Percentiles rank a stretch among this genome's conserved stretches.
These are phyloP conservation scores for Penicillium soppii DNA, from an alignment of 495 filamentous ascomycete species.

Conservation along the genomic window DNA sequence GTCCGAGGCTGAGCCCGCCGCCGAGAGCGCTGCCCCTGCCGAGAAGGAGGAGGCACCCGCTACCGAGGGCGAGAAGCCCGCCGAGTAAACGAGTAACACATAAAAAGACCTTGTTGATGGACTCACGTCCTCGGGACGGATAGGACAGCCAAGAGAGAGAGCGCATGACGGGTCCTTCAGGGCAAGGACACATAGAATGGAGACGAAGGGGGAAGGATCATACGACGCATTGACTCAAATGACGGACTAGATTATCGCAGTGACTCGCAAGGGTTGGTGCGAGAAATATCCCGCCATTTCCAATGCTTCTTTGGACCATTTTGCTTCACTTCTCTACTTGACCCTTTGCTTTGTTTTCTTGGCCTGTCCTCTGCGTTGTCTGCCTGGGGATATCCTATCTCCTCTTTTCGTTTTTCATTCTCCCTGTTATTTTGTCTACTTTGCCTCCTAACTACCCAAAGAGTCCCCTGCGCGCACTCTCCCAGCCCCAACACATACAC, in stretches of 20 bases:
- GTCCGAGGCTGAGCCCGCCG: constrained; percentile 84
- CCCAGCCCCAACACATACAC: constrained; percentile 31
- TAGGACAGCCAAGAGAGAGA: constrained; percentile 21
- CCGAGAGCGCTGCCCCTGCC: constrained; percentile 55
- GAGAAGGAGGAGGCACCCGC: constrained; percentile 59
- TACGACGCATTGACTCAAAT: constrained; percentile 10
- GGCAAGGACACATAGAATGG: constrained; percentile 14
- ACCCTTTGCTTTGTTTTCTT: constrained; percentile 9
- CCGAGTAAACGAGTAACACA: constrained; percentile 47
- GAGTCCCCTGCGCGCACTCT: constrained; percentile 36
- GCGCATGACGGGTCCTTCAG: constrained; percentile 17
- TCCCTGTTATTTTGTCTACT: constrained; percentile 32
- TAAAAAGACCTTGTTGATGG: constrained; percentile 37
- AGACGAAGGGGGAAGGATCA: constrained; percentile 2
- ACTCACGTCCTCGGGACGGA: constrained; percentile 37
- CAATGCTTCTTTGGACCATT: constrained; percentile 2
- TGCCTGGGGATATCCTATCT: constrained; percentile 9
- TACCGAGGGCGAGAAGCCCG: constrained; percentile 59
- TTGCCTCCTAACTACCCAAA: constrained; percentile 34
- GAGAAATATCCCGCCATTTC: constrained; percentile 1
- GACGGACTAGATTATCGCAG: constrained; percentile 8
- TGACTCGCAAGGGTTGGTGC: constrained; percentile 11
- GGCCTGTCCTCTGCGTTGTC: constrained; percentile 11
- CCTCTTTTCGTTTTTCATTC: constrained; percentile 26
- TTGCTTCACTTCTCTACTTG: constrained; percentile 14